Evolutionary conservation across 2,329 filamentous ascomycete genomes (phyloP).

Genomic region (Cercospora berteroae): DNA sequence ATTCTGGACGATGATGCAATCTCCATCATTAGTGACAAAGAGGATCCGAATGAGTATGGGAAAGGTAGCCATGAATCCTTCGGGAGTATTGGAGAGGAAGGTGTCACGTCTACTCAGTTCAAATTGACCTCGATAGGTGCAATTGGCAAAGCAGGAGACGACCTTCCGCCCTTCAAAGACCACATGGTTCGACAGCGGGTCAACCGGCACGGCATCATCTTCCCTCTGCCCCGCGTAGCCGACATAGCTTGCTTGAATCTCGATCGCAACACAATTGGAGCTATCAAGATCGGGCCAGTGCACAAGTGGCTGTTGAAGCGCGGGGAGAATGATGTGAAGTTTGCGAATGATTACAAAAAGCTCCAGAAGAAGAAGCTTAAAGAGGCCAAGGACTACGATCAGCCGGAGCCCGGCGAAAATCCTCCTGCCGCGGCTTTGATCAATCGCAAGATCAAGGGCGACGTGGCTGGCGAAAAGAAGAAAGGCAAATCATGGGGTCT

Average conservation of each 20-base stretch:
- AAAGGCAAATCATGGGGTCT: slow-evolving; percentile 63
- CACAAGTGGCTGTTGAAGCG: slow-evolving; percentile 80
- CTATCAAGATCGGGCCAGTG: slow-evolving; percentile 76
- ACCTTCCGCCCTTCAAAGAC: slow-evolving; percentile 72
- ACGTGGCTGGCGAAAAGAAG: slow-evolving; percentile 35
- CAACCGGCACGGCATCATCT: slow-evolving; percentile 71
- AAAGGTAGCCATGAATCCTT: slow-evolving; percentile 18
- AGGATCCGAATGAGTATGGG: slow-evolving; percentile 29
- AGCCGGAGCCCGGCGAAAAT: slow-evolving; percentile 66
- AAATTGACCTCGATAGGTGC: slow-evolving; percentile 34
- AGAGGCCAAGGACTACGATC: slow-evolving; percentile 68
- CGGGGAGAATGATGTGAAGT: slow-evolving; percentile 69
- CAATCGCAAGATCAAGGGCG: slow-evolving; percentile 45
- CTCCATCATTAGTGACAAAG: slow-evolving; percentile 67
- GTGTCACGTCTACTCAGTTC: slow-evolving; percentile 27
- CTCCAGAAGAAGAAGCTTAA: slow-evolving; percentile 71
- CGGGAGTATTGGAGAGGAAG: slow-evolving; percentile 26
- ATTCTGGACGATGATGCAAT: slow-evolving; percentile 76
- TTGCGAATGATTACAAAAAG: slow-evolving; percentile 64
- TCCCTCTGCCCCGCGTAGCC: slow-evolving; percentile 61
- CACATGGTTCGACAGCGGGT: slow-evolving; percentile 93
- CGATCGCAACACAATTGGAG: slow-evolving; percentile 64
- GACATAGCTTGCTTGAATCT: slow-evolving; percentile 68
- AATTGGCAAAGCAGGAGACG: slow-evolving; percentile 85
- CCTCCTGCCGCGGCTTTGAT: slow-evolving; percentile 78